Percentiles rank a stretch among this genome's conserved stretches.
Conservation (phyloP, 2,329 filamentous ascomycete genomes). For the Colletotrichum melonis region DNA sequence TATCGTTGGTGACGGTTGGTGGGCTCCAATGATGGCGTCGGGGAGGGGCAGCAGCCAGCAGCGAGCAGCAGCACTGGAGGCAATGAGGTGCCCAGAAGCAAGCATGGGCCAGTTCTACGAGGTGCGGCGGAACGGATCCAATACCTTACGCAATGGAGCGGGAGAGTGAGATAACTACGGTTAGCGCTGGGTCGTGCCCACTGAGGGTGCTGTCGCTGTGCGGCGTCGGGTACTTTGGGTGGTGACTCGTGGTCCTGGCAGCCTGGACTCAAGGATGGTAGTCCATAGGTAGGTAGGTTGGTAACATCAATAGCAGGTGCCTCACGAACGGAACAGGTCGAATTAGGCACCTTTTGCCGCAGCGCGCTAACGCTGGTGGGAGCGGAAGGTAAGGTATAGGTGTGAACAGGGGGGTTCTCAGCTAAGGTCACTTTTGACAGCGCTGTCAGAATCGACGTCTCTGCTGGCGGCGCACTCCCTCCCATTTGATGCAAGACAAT, state of each 20-base stretch:
- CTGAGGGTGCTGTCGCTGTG: neutral
- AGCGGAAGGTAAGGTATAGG: neutral
- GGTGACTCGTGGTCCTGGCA: neutral
- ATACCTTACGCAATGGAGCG: no score
- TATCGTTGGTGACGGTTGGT: slow-evolving; percentile 26
- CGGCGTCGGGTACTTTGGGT: neutral
- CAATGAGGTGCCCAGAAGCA: neutral
- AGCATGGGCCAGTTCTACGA: neutral
- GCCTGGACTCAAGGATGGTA: neutral
- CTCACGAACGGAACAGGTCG: neutral
- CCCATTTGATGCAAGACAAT: no score
- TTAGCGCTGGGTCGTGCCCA: neutral
- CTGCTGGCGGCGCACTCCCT: no score
- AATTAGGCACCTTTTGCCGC: slow-evolving; percentile 18
- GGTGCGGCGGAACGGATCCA: no score
- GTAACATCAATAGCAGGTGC: neutral
- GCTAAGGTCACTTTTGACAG: no score
- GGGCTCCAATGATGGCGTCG: slow-evolving; percentile 20
- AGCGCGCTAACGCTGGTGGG: slow-evolving; percentile 13
- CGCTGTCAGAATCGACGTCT: no score
- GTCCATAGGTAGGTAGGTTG: no score
- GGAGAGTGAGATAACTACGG: neutral
- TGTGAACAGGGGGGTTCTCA: neutral
- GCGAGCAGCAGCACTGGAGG: neutral
- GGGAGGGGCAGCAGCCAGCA: slow-evolving; percentile 23